Base-by-base conservation (phyloP, 345 rosid species). In the Salix caprea region DNA sequence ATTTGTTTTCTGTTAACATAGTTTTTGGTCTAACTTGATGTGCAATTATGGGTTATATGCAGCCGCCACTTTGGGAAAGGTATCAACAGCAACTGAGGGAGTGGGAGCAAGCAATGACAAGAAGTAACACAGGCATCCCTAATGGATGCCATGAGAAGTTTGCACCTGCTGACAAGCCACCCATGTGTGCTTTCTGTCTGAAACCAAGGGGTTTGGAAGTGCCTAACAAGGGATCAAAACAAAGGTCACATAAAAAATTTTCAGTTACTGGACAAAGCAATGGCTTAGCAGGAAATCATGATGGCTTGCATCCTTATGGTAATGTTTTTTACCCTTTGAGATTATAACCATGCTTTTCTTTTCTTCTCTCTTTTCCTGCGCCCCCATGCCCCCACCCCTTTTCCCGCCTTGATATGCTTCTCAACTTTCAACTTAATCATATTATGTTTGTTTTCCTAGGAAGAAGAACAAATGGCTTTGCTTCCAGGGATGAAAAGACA, bases 121-220 rank as follows among this genome's bases (percentile, higher is more conserved):
- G 85, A 85, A 71, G 77, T 65, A 86, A 60, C 78, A 48, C 82
- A 67, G 46, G 73, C 65, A 67, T 81, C 67, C 76, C 89, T 4
- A 82, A 77, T 86, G 95, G 88, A 58, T 85, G 84, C 75, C 86
- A 84, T 72, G 86, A 82, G 75, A 94, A 87, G 82, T 78, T 67
- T 65, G 76, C 88, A 71, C 44, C 76, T 5, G 9, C 58, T 26
- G 98, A 93, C 82, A 96, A 91, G 90, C 98, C 98, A 54, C 85
- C 88, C 37, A 88, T 93, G 97, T 92, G 89, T 92, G 99, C 99
- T 75, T 96, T 96, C 78, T 96, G 98, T 81, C 82, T 93, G 91
- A 96, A 93, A 82, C 99, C 99, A 3, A 90, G 98, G 76, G 97
- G 99, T 56, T 82, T 96, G 88, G 99, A 96, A 82, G 89, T 92